phyloP scores from a whole-genome alignment of 768 basidiomycete species.

The Amanita phalloides region DNA sequence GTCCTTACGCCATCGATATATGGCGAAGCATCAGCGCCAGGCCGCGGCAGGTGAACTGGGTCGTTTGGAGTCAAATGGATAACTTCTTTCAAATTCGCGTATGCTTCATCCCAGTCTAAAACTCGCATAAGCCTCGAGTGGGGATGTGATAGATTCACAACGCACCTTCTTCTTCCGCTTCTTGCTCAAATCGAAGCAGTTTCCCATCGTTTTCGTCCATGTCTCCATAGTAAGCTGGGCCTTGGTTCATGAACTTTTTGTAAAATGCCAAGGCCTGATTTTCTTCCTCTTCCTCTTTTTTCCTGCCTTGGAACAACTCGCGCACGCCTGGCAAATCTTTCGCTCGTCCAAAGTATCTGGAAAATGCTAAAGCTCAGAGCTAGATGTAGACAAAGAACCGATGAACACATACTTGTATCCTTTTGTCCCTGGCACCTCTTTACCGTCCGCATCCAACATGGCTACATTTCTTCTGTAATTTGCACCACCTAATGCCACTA shows the following conservation, averaged over 20 bases:
- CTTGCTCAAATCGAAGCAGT: conserved; percentile 62
- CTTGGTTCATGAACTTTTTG: conserved; percentile 83
- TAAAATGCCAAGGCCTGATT: conserved; percentile 65
- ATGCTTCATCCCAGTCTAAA: conserved; percentile 60
- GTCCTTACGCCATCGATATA: conserved; percentile 12
- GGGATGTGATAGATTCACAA: conserved; percentile 3
- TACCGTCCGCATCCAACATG: conserved; percentile 91
- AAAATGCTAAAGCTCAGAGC: neutral
- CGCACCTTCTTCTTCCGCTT: conserved; percentile 66
- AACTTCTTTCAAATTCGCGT: conserved; percentile 38
- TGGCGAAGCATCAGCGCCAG: conserved; percentile 10
- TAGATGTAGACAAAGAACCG: neutral
- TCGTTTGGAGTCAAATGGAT: conserved; percentile 42
- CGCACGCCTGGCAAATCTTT: conserved; percentile 93
- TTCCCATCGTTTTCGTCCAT: conserved; percentile 65
- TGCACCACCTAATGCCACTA: conserved; percentile 90
- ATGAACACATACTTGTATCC: conserved; percentile 77
- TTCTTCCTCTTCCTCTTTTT: conserved; percentile 86
- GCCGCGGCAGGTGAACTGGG: conserved; percentile 17
- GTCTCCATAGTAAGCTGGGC: conserved; percentile 87
- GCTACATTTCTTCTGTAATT: conserved; percentile 92
- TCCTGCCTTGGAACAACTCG: conserved; percentile 84
- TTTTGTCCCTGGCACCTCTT: conserved; percentile 92
- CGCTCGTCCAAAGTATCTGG: conserved; percentile 92
- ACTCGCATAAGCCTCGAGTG: neutral